Evolutionary conservation across 1,284 basidiomycete genomes (phyloP).

Genomic region (Pyrrhoderma noxium): DNA sequence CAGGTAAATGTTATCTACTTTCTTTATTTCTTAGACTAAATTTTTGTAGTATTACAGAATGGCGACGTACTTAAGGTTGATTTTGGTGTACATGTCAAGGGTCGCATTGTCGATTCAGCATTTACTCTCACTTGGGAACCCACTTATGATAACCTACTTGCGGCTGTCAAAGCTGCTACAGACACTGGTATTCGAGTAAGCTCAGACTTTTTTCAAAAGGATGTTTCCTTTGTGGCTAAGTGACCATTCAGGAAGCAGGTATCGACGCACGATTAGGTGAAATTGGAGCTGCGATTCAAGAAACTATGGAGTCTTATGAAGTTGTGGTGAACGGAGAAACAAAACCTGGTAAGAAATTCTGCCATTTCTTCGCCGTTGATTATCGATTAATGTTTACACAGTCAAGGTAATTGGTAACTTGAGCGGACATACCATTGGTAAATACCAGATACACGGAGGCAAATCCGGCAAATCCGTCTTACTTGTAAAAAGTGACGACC

Average conservation of each 20-base stretch:
- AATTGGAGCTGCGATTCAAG: conserved; percentile 88
- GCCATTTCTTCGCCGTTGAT: background rate
- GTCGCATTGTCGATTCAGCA: conserved; percentile 91
- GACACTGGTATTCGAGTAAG: conserved; percentile 79
- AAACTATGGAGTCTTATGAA: conserved; percentile 99
- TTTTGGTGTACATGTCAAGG: conserved; percentile 94
- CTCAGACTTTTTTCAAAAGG: conserved; percentile 7
- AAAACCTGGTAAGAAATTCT: conserved; percentile 59
- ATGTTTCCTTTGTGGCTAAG: conserved; percentile 8
- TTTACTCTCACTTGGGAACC: conserved; percentile 91
- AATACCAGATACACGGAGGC: conserved; percentile 83
- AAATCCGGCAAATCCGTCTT: conserved; percentile 89
- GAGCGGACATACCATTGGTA: conserved; percentile 85
- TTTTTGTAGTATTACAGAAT: conserved; percentile 59
- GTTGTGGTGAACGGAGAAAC: conserved; percentile 86
- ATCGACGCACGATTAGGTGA: conserved; percentile 95
- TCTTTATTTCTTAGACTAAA: conserved; percentile 18
- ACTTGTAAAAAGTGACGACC: conserved; percentile 83
- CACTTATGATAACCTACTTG: conserved; percentile 83
- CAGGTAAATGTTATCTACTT: conserved; percentile 36
- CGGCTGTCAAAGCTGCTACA: conserved; percentile 92
- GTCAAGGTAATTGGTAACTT: conserved; percentile 90
- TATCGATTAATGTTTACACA: conserved; percentile 27
- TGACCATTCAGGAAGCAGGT: conserved; percentile 72
- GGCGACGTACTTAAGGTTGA: conserved; percentile 96